Evolutionary conservation across 176 grass and related monocot species (phyloP).

Genomic region (Avena sativa): DNA sequence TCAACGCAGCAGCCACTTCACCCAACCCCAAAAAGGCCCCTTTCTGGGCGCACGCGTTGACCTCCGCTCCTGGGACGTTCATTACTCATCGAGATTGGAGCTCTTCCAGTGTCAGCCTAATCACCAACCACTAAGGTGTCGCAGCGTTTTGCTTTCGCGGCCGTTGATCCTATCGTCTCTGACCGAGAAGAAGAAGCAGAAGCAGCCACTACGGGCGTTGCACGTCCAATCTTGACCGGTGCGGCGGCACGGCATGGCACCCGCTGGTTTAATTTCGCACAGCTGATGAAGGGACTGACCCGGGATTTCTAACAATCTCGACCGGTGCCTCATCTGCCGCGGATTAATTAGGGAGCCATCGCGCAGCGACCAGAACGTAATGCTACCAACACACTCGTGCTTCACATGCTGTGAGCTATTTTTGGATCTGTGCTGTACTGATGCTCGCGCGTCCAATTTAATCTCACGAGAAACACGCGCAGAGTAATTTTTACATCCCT

Average conservation of each 20-base stretch:
- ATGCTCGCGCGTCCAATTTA: background rate
- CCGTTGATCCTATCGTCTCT: background rate
- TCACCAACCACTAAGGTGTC: conserved; percentile 7
- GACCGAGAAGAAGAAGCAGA: background rate
- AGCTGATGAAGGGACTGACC: background rate
- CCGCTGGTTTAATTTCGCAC: conserved; percentile 17
- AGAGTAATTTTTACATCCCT: background rate
- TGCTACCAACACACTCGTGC: background rate
- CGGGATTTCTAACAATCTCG: background rate
- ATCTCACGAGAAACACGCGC: conserved; percentile 25
- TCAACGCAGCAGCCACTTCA: conserved; percentile 9
- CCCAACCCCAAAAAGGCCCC: background rate
- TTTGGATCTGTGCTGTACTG: background rate
- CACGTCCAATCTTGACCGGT: conserved; percentile 39
- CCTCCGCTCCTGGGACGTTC: background rate
- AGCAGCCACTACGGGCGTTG: background rate
- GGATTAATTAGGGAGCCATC: conserved; percentile 15
- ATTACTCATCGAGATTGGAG: background rate
- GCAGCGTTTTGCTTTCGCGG: conserved; percentile 6
- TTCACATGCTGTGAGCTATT: background rate
- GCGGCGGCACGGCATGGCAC: background rate
- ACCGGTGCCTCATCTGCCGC: background rate
- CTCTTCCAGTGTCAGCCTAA: background rate
- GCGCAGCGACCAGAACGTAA: background rate
- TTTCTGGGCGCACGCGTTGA: conserved; percentile 49